Percentiles rank a stretch among this genome's conserved stretches.
Evolutionary conservation across 257 asterid genomes (phyloP).

Genomic region (Haberlea rhodopensis): DNA sequence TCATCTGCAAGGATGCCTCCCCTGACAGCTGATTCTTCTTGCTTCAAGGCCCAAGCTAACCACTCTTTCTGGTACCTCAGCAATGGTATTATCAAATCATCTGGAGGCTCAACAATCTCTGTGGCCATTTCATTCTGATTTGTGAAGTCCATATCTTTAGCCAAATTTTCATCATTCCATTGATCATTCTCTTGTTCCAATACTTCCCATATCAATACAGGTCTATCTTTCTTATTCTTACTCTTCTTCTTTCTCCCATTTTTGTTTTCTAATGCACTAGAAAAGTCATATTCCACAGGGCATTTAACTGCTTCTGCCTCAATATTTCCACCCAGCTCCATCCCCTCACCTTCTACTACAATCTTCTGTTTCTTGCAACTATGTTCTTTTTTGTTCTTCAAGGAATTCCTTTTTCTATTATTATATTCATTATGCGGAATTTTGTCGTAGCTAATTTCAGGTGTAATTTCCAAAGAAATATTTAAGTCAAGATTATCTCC

Average conservation of each 20-base stretch:
- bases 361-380: slow-evolving; percentile 15
- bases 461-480: slow-evolving; percentile 15
- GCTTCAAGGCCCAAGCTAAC: slow-evolving; percentile 91
- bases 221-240: slow-evolving; percentile 45
- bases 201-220: slow-evolving; percentile 72
- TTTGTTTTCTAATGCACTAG: slow-evolving; percentile 15
- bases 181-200: slow-evolving; percentile 59
- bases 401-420: slow-evolving; percentile 35
- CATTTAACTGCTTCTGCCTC: slow-evolving; percentile 4
- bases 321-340: background rate
- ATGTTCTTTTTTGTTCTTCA: slow-evolving; percentile 19
- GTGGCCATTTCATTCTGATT: slow-evolving; percentile 55
- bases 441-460: slow-evolving; percentile 28
- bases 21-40: slow-evolving; percentile 70
- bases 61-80: slow-evolving; percentile 93
- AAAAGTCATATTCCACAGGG: background rate
- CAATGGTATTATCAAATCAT: slow-evolving; percentile 69
- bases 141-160: slow-evolving; percentile 40
- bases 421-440: slow-evolving; percentile 24
- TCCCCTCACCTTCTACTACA: slow-evolving; percentile 28
- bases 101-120: slow-evolving; percentile 67
- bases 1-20: slow-evolving; percentile 99
- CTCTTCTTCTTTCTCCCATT: slow-evolving; percentile 41
- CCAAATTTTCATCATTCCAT: slow-evolving; percentile 67
- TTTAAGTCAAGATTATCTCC: slow-evolving; percentile 19